Conservation (phyloP, 2,329 filamentous ascomycete species). For the Cladosporium oxysporum region DNA sequence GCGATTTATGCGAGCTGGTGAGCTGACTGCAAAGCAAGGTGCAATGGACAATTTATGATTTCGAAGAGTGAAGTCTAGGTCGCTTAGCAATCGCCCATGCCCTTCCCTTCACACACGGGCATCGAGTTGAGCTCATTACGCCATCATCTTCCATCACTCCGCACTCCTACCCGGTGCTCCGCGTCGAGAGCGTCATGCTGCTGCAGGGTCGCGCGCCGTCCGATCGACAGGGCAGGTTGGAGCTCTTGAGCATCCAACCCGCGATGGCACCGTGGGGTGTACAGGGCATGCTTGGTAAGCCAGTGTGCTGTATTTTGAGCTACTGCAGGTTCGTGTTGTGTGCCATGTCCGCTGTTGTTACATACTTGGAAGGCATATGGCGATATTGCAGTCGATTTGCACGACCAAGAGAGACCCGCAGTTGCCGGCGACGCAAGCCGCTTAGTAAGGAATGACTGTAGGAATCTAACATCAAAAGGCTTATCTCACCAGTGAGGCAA, state of each 20-base stretch:
- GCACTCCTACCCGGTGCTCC: background rate
- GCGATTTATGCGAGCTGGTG: background rate
- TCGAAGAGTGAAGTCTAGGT: background rate
- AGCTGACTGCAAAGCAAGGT: background rate
- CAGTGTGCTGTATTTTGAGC: background rate
- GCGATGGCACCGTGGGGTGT: background rate
- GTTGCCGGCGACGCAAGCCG: background rate
- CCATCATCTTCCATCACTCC: background rate
- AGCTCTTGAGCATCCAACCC: background rate
- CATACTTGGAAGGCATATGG: background rate
- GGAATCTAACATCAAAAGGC: background rate
- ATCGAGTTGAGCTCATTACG: background rate
- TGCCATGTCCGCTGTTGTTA: too few relatives aligned
- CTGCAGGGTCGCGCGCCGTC: background rate
- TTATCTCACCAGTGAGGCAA: background rate
- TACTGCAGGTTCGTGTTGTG: background rate
- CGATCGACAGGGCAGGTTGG: background rate
- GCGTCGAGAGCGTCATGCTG: background rate
- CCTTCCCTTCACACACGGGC: background rate
- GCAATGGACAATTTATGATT: background rate
- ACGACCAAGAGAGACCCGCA: background rate
- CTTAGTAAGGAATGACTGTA: background rate
- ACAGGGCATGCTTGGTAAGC: background rate
- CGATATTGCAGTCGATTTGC: background rate
- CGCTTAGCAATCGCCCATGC: background rate